These are phyloP conservation scores for Gypsophila paniculata DNA, from an alignment of 179 eudicot species.

Conservation along the genomic window DNA sequence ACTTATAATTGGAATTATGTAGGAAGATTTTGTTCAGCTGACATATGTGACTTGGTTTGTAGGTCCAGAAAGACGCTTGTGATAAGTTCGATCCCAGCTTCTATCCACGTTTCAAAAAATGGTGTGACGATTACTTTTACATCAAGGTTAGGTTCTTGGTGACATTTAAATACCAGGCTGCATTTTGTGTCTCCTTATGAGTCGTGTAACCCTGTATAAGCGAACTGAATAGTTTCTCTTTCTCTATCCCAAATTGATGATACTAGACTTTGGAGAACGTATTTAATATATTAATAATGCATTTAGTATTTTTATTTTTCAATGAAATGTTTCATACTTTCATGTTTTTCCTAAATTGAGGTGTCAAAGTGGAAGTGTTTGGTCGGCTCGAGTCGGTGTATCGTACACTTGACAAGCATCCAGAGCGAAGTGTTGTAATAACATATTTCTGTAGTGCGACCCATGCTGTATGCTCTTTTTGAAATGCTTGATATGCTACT, in stretches of 20 bases:
- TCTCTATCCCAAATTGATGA: too few species aligned
- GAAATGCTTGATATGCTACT: constrained; percentile 17
- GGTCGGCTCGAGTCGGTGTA: too few species aligned
- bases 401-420: too few species aligned
- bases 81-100: constrained; percentile 85
- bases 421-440: too few species aligned
- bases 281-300: too few species aligned
- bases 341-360: too few species aligned
- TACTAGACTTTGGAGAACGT: too few species aligned
- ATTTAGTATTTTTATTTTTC: too few species aligned
- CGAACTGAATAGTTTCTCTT: too few species aligned
- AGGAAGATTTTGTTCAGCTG: not conserved
- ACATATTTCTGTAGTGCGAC: not conserved
- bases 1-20: not conserved
- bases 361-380: too few species aligned
- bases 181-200: not conserved
- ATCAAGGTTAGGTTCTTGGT: constrained; percentile 57
- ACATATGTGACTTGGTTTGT: constrained; percentile 18
- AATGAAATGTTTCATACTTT: too few species aligned
- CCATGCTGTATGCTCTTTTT: not conserved
- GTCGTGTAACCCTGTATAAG: too few species aligned
- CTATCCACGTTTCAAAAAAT: constrained; percentile 95
- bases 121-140: constrained; percentile 97
- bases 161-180: not conserved
- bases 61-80: constrained; percentile 92